Evolutionary conservation across 805 yeast genomes (phyloP).

Genomic region (Candida morakotiae): DNA sequence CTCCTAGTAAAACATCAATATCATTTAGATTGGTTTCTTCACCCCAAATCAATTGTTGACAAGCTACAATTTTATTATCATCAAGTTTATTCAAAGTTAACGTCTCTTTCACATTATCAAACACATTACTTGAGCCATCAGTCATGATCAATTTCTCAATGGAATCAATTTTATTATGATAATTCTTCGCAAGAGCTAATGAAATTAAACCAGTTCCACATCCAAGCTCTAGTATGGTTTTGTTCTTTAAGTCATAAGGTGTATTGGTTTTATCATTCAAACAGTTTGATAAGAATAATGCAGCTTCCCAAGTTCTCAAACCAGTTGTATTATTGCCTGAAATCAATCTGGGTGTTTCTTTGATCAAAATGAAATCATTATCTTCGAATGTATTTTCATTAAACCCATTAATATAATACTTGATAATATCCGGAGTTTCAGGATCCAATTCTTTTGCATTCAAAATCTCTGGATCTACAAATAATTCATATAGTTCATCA

Average conservation of each 20-base stretch:
- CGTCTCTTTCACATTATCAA: slow-evolving; percentile 45
- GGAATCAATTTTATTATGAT: slow-evolving; percentile 11
- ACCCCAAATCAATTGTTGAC: slow-evolving; percentile 56
- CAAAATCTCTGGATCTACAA: slow-evolving; percentile 29
- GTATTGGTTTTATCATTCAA: slow-evolving; percentile 18
- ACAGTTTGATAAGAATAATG: slow-evolving; percentile 58
- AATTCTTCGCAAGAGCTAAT: slow-evolving; percentile 33
- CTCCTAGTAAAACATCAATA: slow-evolving; percentile 62
- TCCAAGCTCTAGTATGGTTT: slow-evolving; percentile 66
- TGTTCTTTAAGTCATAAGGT: slow-evolving; percentile 14
- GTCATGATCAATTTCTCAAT: slow-evolving; percentile 43
- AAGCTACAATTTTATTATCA: neutral
- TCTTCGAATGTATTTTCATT: slow-evolving; percentile 7
- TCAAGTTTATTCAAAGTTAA: slow-evolving; percentile 40
- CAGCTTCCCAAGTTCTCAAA: slow-evolving; percentile 91
- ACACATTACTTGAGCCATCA: slow-evolving; percentile 61
- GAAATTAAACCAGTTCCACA: slow-evolving; percentile 88
- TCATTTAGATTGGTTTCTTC: slow-evolving; percentile 13
- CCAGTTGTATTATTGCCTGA: slow-evolving; percentile 86
- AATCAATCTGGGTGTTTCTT: slow-evolving; percentile 61
- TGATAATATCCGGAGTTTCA: slow-evolving; percentile 34
- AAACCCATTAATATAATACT: slow-evolving; percentile 27
- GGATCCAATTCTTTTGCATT: slow-evolving; percentile 28
- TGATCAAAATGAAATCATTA: slow-evolving; percentile 26
- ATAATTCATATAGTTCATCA: slow-evolving; percentile 42